Evolutionary conservation across 495 filamentous ascomycete genomes (phyloP), one percentile per base, ranked within the genome.

Genomic region (Lophium mytilinum): DNA sequence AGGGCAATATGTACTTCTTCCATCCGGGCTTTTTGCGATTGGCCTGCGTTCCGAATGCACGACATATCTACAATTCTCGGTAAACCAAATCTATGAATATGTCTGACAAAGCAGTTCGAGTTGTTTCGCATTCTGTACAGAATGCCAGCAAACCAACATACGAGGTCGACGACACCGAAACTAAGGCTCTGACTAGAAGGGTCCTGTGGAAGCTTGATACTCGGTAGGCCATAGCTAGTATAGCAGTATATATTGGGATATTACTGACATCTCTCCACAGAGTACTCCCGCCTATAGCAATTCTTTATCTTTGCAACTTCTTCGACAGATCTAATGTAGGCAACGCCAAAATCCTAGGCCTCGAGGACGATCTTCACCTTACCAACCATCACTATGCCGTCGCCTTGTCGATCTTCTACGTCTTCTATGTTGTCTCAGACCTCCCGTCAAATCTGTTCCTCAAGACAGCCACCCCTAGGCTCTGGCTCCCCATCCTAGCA

Each of bases 141-240:
- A n/a, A n/a, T n/a, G n/a, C n/a, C n/a, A n/a, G n/a, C n/a, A n/a
- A n/a, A n/a, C n/a, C n/a, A n/a, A n/a, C n/a, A n/a, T n/a, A n/a
- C n/a, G n/a, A n/a, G n/a, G n/a, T n/a, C n/a, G n/a, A n/a, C n/a
- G n/a, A n/a, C n/a, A n/a, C n/a, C n/a, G n/a, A n/a, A n/a, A n/a
- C n/a, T n/a, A n/a, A n/a, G n/a, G n/a, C n/a, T n/a, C 50, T 73
- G 55, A 72, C 70, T 14, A 68, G 75, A 21, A 68, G 63, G 49
- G 68, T 83, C 36, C 61, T 83, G 9, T 72, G 72, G 58, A 81
- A 82, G 61, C 64, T 80, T 24, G 79, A 82, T 65, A 73, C 74
- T 33, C 76, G 78, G 79, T 83, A 59, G 55, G 56, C 35, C 11
- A 14, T 50, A 6, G 36, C 4, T 37, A 39, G 34, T 35, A 17